Percentiles rank a stretch among this genome's conserved stretches.
Conservation (phyloP, 164 flowering plant species). For the Hamamelis virginiana region DNA sequence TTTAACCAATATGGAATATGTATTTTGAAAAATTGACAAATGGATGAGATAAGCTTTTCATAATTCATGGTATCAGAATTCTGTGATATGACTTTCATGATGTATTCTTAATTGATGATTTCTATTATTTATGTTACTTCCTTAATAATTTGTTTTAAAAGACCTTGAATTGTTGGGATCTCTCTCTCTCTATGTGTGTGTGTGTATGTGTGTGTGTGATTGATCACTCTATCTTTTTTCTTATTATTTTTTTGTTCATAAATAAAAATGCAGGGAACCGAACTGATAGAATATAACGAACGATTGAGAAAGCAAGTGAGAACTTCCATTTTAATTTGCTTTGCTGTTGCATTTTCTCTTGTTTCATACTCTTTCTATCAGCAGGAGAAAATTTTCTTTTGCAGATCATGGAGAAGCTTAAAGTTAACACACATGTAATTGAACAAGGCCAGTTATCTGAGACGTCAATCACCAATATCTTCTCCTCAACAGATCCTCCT, state of each 20-base stretch:
- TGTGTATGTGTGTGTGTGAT: no score
- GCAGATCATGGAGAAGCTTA: background rate
- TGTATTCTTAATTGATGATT: no score
- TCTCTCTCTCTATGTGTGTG: no score
- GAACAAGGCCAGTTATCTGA: constrained; percentile 31
- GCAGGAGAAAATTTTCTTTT: background rate
- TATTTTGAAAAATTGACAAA: no score
- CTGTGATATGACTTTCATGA: no score
- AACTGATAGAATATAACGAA: constrained; percentile 26
- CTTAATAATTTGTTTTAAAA: no score
- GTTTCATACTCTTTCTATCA: background rate
- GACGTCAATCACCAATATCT: constrained; percentile 24
- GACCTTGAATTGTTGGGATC: no score
- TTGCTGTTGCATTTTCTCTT: background rate
- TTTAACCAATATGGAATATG: no score
- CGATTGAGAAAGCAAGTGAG: constrained; percentile 21
- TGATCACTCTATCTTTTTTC: no score
- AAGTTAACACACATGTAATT: background rate
- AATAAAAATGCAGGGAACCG: constrained; percentile 17
- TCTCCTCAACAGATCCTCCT: constrained; percentile 36
- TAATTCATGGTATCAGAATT: no score
- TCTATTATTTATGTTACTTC: no score
- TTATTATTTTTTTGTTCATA: background rate
- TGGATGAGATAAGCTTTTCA: no score
- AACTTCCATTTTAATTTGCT: background rate